These are phyloP conservation scores for Saposhnikovia divaricata DNA, from an alignment of 129 eudicot genomes.

Conservation along the genomic window DNA sequence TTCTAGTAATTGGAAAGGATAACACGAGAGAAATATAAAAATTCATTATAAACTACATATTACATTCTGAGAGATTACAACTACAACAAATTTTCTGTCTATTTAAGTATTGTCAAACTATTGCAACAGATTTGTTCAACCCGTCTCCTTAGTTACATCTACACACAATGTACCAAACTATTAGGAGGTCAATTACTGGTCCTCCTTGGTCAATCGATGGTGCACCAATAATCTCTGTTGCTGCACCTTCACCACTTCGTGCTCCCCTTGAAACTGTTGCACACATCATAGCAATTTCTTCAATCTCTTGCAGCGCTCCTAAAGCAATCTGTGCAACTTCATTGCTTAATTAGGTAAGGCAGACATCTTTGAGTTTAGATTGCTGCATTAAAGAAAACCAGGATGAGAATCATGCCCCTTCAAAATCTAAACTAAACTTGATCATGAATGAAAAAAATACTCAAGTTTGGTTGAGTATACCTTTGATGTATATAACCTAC, in stretches of 20 bases:
- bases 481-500: too few relatives aligned
- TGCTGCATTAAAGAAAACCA: constrained; percentile 36
- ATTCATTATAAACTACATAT: too few relatives aligned
- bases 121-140: neutral
- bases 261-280: constrained; percentile 15
- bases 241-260: neutral
- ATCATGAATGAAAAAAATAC: neutral
- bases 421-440: neutral
- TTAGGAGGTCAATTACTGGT: neutral
- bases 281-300: constrained; percentile 30
- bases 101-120: neutral
- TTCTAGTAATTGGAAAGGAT: too few relatives aligned
- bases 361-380: constrained; percentile 45
- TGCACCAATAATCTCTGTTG: too few relatives aligned
- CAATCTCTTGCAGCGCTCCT: constrained; percentile 52
- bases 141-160: neutral
- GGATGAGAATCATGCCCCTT: neutral
- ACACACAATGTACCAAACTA: neutral
- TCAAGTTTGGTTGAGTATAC: too few relatives aligned
- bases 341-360: constrained; percentile 30
- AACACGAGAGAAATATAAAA: too few relatives aligned
- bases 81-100: neutral
- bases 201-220: neutral
- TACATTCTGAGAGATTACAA: neutral
- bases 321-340: constrained; percentile 31